Evolutionary conservation across 2,329 filamentous ascomycete species (phyloP), one percentile per base, ranked within the genome.

Genomic region (Epichloe gansuensis): DNA sequence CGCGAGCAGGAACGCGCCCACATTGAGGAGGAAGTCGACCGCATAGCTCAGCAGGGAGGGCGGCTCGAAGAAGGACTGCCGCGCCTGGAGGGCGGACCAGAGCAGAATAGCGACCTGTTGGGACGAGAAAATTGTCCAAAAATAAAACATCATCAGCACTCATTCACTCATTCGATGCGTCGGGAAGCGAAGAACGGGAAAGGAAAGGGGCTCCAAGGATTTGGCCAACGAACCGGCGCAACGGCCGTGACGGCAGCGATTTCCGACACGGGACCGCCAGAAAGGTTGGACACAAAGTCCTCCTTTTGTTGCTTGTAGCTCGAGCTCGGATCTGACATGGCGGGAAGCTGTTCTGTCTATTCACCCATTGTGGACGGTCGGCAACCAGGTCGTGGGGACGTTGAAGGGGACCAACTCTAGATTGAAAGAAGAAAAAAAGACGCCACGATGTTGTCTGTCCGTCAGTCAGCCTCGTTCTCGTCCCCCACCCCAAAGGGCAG

Each of bases 231-330:
- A 79, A 96, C 93, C 64, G 91, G 84, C 64, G 89, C 88, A 58
- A 95, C 85, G 48, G 87, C 78, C 47, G 88, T 89, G 60, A 97
- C 87, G 61, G 81, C 78, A 67, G 91, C 91, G 72, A 98, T 91
- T 67, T 98, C 93, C 60, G 77, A 73, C 55, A 95, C 83, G 35
- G 82, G 78, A 54, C 93, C 89, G 42, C 93, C 93, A 6, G 85
- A 83, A 34, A 95, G 81, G 67, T 90, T 88, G 52, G 91, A 95
- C 63, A 98, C 93, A 67, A 95, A 95, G 65, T 89, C 89, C 75
- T 95, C 91, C 73, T 98, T 98, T 60, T 86, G 77, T 63, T 86
- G 81, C 72, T 96, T 98, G 75, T 96, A 95, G 69, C 77, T 84
- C 54, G 69, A 95, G 69, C 77, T 84, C 54, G 69, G 48, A 58